Percentiles rank a stretch among this genome's conserved stretches.
These are phyloP conservation scores for Retiboletus fuscus DNA, from an alignment of 1,284 basidiomycete genomes.

Conservation along the genomic window DNA sequence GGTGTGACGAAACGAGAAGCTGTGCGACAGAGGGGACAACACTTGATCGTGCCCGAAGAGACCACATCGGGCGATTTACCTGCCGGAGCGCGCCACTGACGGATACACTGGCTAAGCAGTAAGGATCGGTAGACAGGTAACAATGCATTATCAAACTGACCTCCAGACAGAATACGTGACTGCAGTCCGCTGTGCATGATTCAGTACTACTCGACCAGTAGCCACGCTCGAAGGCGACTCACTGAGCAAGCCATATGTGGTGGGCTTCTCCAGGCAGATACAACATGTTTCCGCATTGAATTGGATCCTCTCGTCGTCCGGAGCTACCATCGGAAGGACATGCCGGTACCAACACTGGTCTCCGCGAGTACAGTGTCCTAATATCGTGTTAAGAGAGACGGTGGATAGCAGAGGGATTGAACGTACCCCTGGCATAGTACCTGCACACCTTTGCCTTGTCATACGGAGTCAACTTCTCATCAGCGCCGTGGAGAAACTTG, in stretches of 20 bases:
- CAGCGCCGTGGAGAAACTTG: conserved; percentile 76
- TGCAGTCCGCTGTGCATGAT: conserved; percentile 65
- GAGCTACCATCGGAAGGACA: conserved; percentile 46
- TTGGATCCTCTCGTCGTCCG: conserved; percentile 40
- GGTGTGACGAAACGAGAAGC: conserved; percentile 75
- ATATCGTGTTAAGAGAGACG: conserved; percentile 8
- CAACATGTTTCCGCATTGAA: conserved; percentile 61
- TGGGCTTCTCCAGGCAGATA: conserved; percentile 79
- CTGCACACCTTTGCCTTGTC: conserved; percentile 76
- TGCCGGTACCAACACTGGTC: conserved; percentile 80
- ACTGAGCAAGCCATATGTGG: conserved; percentile 76
- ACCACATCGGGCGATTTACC: conserved; percentile 64
- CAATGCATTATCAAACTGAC: conserved; percentile 51
- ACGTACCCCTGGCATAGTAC: conserved; percentile 68
- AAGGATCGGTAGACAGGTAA: conserved; percentile 21
- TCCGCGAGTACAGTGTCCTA: conserved; percentile 75
- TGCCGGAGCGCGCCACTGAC: conserved; percentile 73
- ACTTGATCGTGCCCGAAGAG: conserved; percentile 71
- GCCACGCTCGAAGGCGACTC: conserved; percentile 33
- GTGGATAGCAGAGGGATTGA: neutral
- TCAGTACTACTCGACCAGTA: conserved; percentile 24
- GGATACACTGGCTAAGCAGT: conserved; percentile 67
- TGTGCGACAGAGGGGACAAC: conserved; percentile 78
- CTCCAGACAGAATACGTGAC: conserved; percentile 77
- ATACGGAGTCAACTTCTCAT: conserved; percentile 68